Base-by-base conservation (phyloP, 306 rosid genomes). In the Trifolium repens region DNA sequence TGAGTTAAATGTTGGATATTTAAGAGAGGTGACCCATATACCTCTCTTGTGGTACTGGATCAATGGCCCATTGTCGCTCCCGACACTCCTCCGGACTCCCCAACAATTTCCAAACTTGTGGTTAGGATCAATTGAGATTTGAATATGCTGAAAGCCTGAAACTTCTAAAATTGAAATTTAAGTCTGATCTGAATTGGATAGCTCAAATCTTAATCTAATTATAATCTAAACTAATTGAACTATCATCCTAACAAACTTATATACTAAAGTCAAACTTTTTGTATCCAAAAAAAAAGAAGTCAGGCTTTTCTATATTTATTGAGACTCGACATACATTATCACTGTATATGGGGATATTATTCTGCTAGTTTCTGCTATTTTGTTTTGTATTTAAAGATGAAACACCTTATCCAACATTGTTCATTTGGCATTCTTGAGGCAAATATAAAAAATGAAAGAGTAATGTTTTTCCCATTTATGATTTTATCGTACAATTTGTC, bases 361-460 rank as follows among this genome's bases (percentile, higher is more conserved):
- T 37, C 57, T 50, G 17, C 30, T 40, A 44, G 61, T 69, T 74
- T 68, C 69, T 47, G 49, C 57, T 47, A 15, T 53, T 15, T 47
- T 54, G 17, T 73, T 39, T 42, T 62, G 65, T 19, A 54, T 54
- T 39, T 8, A 58, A 58, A 71, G 57, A 39, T 57, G 32, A 74
- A 54, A 19, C 42, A 17, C 64, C 2, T 24, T 22, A 67, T 40
- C 59, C 12, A 22, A 66, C 34, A 30, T 7, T 15, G 34, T 43
- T 68, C 68, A 53, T 71, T 78, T 74, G 67, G 62, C 49, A 54
- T 54, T 54, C 32, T 14, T 57, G 85, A 7, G 53, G 24, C 59
- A 68, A 67, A 52, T 24, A 50, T 46, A 47, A 32, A 77, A 73
- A 77, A 49, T 14, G 76, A 7, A 74, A 39, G 7, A 47, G 22